These are phyloP conservation scores for Claviceps cyperi DNA, from an alignment of 2,329 filamentous ascomycete genomes.

Conservation along the genomic window DNA sequence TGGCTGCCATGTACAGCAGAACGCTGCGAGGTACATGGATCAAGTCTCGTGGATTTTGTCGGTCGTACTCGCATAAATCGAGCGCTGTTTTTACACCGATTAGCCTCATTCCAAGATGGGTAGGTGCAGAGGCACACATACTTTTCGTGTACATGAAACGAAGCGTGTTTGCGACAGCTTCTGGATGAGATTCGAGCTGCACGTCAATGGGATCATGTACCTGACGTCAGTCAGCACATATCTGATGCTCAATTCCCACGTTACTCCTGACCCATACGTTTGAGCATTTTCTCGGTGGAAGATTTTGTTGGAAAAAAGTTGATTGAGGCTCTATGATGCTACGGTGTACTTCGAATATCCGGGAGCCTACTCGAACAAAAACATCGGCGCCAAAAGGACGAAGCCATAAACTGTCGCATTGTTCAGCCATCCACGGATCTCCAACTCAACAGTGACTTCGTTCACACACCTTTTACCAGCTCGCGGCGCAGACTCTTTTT, in stretches of 20 bases:
- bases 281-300: conserved; percentile 17
- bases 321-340: conserved; percentile 19
- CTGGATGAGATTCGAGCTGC: conserved; percentile 11
- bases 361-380: conserved; percentile 12
- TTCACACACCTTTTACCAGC: conserved; percentile 14
- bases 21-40: conserved; percentile 18
- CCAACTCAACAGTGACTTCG: background rate
- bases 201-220: conserved; percentile 15
- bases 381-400: conserved; percentile 20
- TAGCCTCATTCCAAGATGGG: background rate
- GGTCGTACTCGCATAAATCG: conserved; percentile 12
- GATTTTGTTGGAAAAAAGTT: conserved; percentile 18
- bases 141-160: conserved; percentile 22
- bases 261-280: background rate
- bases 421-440: background rate
- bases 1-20: conserved; percentile 19
- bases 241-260: background rate
- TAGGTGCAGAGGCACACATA: conserved; percentile 6
- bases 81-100: background rate
- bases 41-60: conserved; percentile 12
- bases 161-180: conserved; percentile 17
- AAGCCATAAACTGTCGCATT: conserved; percentile 15
- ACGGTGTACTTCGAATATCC: conserved; percentile 19
- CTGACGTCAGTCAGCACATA: conserved; percentile 9
- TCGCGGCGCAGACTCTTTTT: conserved; percentile 15